Evolutionary conservation across 352 stramenopile genomes (phyloP).

Genomic region (Pythium rishiriense): DNA sequence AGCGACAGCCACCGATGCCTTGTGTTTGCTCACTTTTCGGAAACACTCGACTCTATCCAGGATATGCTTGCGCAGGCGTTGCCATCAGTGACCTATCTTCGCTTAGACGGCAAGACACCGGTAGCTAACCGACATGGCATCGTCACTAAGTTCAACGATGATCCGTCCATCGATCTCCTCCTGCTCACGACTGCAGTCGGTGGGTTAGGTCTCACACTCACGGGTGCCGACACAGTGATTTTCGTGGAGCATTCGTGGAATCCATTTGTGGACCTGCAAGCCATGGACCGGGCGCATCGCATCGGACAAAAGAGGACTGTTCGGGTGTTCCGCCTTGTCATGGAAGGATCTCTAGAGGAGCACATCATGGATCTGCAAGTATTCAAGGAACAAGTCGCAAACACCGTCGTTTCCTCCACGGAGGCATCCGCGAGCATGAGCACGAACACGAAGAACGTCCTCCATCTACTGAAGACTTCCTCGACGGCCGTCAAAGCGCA

Average conservation of each 20-base stretch:
- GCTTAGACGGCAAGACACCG: slow-evolving; percentile 92
- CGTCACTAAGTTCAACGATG: slow-evolving; percentile 92
- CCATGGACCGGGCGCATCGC: slow-evolving; percentile 85
- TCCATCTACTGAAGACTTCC: slow-evolving; percentile 58
- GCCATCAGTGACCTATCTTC: slow-evolving; percentile 74
- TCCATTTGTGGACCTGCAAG: slow-evolving; percentile 94
- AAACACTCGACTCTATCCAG: slow-evolving; percentile 94
- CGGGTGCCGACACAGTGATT: slow-evolving; percentile 95
- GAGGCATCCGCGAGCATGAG: slow-evolving; percentile 62
- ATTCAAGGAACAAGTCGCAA: slow-evolving; percentile 78
- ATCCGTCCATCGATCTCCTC: slow-evolving; percentile 92
- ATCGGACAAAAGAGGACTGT: slow-evolving; percentile 74
- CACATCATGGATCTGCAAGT: slow-evolving; percentile 78
- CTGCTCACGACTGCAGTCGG: slow-evolving; percentile 96
- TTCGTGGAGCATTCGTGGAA: slow-evolving; percentile 99
- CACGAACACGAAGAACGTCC: slow-evolving; percentile 60
- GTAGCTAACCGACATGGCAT: slow-evolving; percentile 67
- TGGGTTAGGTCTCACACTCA: slow-evolving; percentile 96
- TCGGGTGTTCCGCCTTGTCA: slow-evolving; percentile 80
- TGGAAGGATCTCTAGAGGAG: slow-evolving; percentile 71
- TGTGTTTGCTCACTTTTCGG: slow-evolving; percentile 94
- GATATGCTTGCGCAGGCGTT: slow-evolving; percentile 79
- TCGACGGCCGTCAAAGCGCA: slow-evolving; percentile 43
- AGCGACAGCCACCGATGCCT: slow-evolving; percentile 89
- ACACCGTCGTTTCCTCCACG: slow-evolving; percentile 55